Evolutionary conservation across 257 asterid genomes (phyloP).

Genomic region (Jacaranda copaia): DNA sequence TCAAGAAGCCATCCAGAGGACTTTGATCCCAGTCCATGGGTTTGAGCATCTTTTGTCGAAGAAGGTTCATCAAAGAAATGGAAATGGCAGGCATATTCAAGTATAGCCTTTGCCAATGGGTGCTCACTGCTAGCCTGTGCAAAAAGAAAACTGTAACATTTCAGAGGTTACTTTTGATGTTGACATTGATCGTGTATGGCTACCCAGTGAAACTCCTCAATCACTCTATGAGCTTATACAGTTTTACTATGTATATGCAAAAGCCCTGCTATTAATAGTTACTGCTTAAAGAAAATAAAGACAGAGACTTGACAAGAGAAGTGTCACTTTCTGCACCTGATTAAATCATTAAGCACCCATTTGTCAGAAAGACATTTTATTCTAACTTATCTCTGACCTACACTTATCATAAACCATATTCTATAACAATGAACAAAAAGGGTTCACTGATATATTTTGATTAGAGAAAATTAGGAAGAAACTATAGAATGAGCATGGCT

Average conservation of each 20-base stretch:
- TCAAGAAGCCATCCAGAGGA: slow-evolving; percentile 75
- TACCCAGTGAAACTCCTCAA: background rate
- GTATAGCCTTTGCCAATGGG: slow-evolving; percentile 69
- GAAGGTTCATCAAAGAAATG: slow-evolving; percentile 62
- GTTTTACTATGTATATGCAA: background rate
- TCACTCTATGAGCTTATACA: background rate
- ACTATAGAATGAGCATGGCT: slow-evolving; percentile 7
- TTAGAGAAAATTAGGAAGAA: background rate
- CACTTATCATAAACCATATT: too few relatives aligned
- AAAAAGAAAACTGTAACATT: slow-evolving; percentile 21
- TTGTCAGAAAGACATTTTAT: background rate
- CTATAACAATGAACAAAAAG: background rate
- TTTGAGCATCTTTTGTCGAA: slow-evolving; percentile 43
- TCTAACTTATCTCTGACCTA: background rate
- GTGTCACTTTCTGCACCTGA: background rate
- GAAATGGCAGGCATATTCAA: slow-evolving; percentile 71
- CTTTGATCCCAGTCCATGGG: slow-evolving; percentile 40
- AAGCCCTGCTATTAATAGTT: background rate
- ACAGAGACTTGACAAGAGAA: background rate
- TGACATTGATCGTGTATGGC: background rate
- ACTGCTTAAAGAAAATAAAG: background rate
- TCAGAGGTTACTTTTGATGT: background rate
- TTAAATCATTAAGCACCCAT: background rate
- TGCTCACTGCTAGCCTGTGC: slow-evolving; percentile 74
- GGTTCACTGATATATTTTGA: background rate